Evolutionary conservation across 176 grass and related monocot species (phyloP), one percentile per base, ranked within the genome.

Genomic region (Metroxylon sagu): DNA sequence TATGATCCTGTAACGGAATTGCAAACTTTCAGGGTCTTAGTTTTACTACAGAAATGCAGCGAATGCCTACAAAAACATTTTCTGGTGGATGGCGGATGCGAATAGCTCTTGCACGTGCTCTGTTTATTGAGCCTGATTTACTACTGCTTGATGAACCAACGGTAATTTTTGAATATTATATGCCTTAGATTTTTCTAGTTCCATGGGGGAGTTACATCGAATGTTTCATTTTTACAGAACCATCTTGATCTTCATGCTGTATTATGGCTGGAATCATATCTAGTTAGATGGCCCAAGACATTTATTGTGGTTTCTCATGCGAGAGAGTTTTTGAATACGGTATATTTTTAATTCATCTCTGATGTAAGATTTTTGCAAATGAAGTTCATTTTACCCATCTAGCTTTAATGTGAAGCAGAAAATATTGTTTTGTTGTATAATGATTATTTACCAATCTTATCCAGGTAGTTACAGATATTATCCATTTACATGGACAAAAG

Each of bases 161-260:
- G 16, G 92, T 96, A 79, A 81, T 65, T 71, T 57, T 0, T 14
- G 35, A 56, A 64, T 28, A 19, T 73, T 48, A 2, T 66, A 58
- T 52, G 12, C 50, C 26, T 53, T 54, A 43, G 35, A 43, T 43
- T 43, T 10, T 43, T 43, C 35, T 43, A 10, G 35, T 2, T 43
- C 35, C 12, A 14, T 2, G 8, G 8, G 35, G 12, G 7, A 43
- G 35, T 12, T 43, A 10, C 35, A 12, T 43, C 10, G 3, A 43
- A 43, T 43, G 35, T 43, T 43, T 43, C 35, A 43, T 43, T 43
- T 71, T 67, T 71, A 49, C 83, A 97, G 87, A 97, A 97, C 70
- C 92, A 97, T 78, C 81, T 97, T 62, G 92, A 97, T 97, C 92
- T 97, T 28, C 92, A 97, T 70, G 92, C 87, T 60, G 92, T 97